A percentile compares a stretch with the other conserved stretches of the same genome.
phyloP scores from a whole-genome alignment of 495 filamentous ascomycete species.

The Hypoxylon crocopeplum region DNA sequence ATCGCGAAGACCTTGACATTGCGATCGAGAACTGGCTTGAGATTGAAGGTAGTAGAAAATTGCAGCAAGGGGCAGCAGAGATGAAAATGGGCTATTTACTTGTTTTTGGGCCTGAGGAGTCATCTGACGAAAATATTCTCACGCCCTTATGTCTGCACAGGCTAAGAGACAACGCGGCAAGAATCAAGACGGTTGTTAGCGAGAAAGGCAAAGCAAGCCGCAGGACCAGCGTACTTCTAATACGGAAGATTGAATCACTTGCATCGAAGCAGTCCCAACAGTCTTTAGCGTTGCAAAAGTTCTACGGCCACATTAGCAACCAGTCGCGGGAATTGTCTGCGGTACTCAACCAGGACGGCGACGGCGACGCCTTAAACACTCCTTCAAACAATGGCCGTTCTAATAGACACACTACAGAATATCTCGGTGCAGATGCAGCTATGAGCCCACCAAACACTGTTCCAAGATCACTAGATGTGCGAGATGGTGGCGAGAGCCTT shows the following conservation, averaged over 20 bases:
- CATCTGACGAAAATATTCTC: neutral
- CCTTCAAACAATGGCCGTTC: too few species aligned
- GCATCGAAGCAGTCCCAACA: neutral
- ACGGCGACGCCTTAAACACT: too few species aligned
- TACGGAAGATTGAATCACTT: neutral
- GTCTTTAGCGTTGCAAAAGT: neutral
- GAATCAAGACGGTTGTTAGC: neutral
- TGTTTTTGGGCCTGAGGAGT: neutral
- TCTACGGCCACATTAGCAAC: neutral
- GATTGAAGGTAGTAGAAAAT: constrained; percentile 1
- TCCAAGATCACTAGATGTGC: neutral
- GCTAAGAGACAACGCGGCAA: neutral
- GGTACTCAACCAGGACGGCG: neutral
- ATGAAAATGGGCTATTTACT: neutral
- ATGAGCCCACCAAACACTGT: neutral
- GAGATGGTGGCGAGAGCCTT: neutral
- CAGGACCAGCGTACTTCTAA: neutral
- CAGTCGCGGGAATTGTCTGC: neutral
- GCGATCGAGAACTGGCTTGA: constrained; percentile 1
- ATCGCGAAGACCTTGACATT: neutral
- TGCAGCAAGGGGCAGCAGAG: neutral
- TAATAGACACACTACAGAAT: too few species aligned
- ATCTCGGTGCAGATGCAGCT: neutral
- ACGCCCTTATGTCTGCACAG: neutral
- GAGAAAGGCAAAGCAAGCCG: neutral